A percentile compares a stretch with the other conserved stretches of the same genome.
Conservation (phyloP, 2,329 filamentous ascomycete species). For the Arthrobotrys sphaeroides region DNA sequence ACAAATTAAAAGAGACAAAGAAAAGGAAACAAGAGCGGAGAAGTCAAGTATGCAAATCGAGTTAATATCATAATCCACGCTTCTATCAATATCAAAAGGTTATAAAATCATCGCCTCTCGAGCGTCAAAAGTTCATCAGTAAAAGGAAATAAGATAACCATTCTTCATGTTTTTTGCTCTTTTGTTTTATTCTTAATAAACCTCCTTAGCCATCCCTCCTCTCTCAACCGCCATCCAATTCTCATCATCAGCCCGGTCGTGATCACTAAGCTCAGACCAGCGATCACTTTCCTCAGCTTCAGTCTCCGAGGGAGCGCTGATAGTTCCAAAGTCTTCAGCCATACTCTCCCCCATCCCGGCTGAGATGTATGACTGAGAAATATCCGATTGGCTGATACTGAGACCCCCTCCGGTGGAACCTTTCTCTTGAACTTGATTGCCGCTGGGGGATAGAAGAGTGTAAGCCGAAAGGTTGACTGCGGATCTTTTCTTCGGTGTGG, state of each 20-base stretch:
- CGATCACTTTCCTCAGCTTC: constrained; percentile 53
- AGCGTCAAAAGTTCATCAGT: too few species aligned
- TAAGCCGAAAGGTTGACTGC: constrained; percentile 40
- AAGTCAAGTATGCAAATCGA: too few species aligned
- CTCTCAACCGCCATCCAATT: constrained; percentile 51
- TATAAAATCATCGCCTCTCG: neutral
- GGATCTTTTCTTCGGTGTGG: constrained; percentile 39
- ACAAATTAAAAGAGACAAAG: neutral
- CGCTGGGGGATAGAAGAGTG: constrained; percentile 13
- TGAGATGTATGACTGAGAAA: constrained; percentile 45
- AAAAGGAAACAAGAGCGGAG: too few species aligned
- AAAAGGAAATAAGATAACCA: too few species aligned
- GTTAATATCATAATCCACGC: neutral
- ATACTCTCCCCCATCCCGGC: constrained; percentile 38
- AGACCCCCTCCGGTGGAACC: neutral
- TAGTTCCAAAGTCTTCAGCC: constrained; percentile 42
- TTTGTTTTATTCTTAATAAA: too few species aligned
- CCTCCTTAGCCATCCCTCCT: constrained; percentile 44
- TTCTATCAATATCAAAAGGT: neutral
- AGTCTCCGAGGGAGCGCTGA: constrained; percentile 36
- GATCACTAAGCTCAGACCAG: constrained; percentile 47
- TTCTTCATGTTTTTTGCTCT: too few species aligned
- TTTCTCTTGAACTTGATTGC: constrained; percentile 2
- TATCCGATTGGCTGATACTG: constrained; percentile 36
- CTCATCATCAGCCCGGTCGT: constrained; percentile 30